Base-by-base conservation (phyloP, 345 rosid species). In the Eucalyptus sp. region DNA sequence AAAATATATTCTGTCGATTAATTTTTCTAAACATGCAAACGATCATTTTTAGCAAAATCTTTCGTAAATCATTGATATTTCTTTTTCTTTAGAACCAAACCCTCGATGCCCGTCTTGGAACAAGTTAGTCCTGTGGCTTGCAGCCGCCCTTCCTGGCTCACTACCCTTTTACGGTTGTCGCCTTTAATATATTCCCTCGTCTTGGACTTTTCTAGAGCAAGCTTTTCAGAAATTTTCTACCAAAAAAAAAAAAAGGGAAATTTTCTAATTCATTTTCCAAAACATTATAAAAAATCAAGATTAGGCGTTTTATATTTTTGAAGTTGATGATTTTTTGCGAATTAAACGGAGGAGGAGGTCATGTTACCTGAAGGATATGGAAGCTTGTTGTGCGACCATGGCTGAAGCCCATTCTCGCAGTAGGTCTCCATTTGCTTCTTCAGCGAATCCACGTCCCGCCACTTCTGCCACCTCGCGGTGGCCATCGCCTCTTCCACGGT, bases 401-500 rank as follows among this genome's bases (percentile, higher is more conserved):
- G 99, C 89, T 87, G 94, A 92, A 97, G 90, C 25, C 99, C 99
- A 90, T 92, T 92, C 58, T 94, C 95, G 90, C 99, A 96, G 86
- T 96, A 97, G 6, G 96, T 94, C 95, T 97, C 99, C 96, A 97
- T 96, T 88, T 97, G 99, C 50, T 76, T 56, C 90, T 92, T 92
- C 93, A 96, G 87, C 27, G 93, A 93, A 24, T 90, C 90, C 22
- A 95, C 91, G 89, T 96, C 98, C 49, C 90, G 37, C 99, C 99
- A 97, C 88, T 97, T 97, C 95, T 93, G 95, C 99, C 99, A 96
- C 93, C 99, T 93, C 2, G 98, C 98, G 1, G 99, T 97, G 17
- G 99, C 99, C 93, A 97, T 91, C 1, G 99, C 99, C 90, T 97
- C 99, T 89, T 97, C 99, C 97, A 97, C 94, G 2, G 99, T 95